Conservation (phyloP, 1,139 yeast species). For the Debaryomyces fabryi region DNA sequence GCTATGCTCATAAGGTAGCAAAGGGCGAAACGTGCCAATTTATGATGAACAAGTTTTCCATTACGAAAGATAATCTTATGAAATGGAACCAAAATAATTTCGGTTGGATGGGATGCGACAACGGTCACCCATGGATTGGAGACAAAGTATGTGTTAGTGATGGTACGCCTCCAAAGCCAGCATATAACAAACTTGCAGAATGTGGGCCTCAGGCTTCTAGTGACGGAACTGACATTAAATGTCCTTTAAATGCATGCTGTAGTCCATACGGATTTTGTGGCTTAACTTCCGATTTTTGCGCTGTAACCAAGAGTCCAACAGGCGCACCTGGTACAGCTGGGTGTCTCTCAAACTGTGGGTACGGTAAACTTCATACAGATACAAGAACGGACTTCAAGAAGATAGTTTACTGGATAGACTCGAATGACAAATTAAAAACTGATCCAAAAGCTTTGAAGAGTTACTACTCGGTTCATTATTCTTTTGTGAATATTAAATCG, state of each 20-base stretch:
- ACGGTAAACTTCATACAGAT: conserved; percentile 18
- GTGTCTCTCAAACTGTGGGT: conserved; percentile 22
- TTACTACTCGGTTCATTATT: conserved; percentile 20
- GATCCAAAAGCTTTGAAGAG: conserved; percentile 15
- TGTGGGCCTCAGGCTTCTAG: conserved; percentile 22
- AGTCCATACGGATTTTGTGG: conserved; percentile 19
- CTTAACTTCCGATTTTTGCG: conserved; percentile 17
- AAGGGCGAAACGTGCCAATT: conserved; percentile 3
- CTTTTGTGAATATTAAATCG: conserved; percentile 17
- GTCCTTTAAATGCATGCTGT: conserved; percentile 23
- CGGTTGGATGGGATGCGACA: conserved; percentile 19
- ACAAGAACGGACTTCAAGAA: conserved; percentile 18
- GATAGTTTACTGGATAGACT: conserved; percentile 23
- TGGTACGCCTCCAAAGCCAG: conserved; percentile 20
- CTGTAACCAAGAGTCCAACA: conserved; percentile 8
- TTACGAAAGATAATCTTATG: conserved; percentile 10
- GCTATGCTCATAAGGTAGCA: background rate
- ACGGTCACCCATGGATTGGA: conserved; percentile 11
- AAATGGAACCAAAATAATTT: conserved; percentile 17
- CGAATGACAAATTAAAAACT: conserved; percentile 12
- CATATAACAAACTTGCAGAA: conserved; percentile 14
- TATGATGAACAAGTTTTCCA: conserved; percentile 3
- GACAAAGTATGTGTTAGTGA: conserved; percentile 17
- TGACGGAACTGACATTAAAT: conserved; percentile 9
- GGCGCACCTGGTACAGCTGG: conserved; percentile 16